Base-by-base conservation (phyloP, 495 filamentous ascomycete species). In the Daldinia decipiens region DNA sequence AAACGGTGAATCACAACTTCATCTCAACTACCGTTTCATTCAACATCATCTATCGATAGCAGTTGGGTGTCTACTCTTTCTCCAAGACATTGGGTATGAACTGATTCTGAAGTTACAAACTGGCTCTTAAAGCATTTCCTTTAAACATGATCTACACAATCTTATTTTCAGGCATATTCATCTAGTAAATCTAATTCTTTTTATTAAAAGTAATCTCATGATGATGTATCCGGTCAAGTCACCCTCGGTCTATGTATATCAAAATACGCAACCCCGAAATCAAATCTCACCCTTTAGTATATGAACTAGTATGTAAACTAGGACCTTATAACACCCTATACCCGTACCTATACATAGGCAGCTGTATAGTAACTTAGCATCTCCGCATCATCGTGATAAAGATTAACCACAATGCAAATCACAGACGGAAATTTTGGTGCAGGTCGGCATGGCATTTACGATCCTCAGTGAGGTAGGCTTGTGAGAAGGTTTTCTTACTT, bases 401-500 rank as follows among this genome's bases (percentile, higher is more conserved):
- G 47, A 45, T 11, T 62, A 55, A 45, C 59, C 59, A 64, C 45
- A 61, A 65, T 54, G 65, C 70, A 68, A 63, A 38, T 72, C 70
- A 72, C 65, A 68, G 50, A 40, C 53, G 62, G 45, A 51, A 65
- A 64, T 34, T 40, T 60, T 52, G 55, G 27, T 51, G 64, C 39
- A 68, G 56, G 64, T 56, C 45, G 47, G 63, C 9, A 38, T 55
- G 53, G 60, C 55, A 72, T 64, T 68, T 72, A 67, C 63, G 45
- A 45, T 54, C 65, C 57, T 47, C 55, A 53, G 21, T 55, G 60
- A 59, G 56, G 64, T 43, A 72, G 70, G 64, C 64, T 60, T 65
- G 47, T 72, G 70, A 65, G 55, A 72, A 72, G 64, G 53, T 60
- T 60, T 19, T 67, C 65, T 72, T 72, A 68, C 71, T 73, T 63